Evolutionary conservation across 805 yeast species (phyloP), one percentile per base, ranked within the genome.

Genomic region (Cyberlindnera veronae): DNA sequence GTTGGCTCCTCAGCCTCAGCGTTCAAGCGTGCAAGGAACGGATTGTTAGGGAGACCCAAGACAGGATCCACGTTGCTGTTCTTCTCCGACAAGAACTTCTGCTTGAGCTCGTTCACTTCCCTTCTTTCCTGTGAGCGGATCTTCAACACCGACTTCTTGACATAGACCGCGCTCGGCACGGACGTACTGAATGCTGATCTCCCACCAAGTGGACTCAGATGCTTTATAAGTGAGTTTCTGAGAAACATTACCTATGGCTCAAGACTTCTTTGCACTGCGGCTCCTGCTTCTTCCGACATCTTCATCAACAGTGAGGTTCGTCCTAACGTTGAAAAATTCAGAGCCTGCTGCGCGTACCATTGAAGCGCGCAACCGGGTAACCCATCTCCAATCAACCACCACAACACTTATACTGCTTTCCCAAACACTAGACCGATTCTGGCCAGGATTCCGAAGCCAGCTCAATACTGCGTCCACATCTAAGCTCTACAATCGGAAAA

Each of bases 1-100:
- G 71, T 68, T 13, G 84, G 83, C 58, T 86, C 93, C 32, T 71
- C 68, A 33, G 83, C 62, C 47, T 81, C 83, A 26, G 86, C 77
- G 44, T 71, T 68, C 39, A 89, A 67, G 62, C 96, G 76, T 32
- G 64, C 62, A 33, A 89, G 64, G 54, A 90, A 89, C 8, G 84
- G 79, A 44, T 79, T 79, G 37, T 74, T 65, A 5, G 77, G 63
- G 41, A 71, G 72, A 9, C 97, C 97, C 39, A 89, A 71, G 5
- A 90, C 95, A 2, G 97, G 97, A 62, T 90, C 97, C 14, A 55
- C 51, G 33, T 51, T 51, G 39, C 48, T 43, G 26, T 48, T 48
- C 34, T 43, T 45, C 38, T 51, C 58, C 12, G 49, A 37, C n/a
- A 53, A 44, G 38, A 49, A 50, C 49, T 55, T 53, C 36, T 55